Conservation (phyloP, 805 yeast genomes). For the Saturnispora saitoi region DNA sequence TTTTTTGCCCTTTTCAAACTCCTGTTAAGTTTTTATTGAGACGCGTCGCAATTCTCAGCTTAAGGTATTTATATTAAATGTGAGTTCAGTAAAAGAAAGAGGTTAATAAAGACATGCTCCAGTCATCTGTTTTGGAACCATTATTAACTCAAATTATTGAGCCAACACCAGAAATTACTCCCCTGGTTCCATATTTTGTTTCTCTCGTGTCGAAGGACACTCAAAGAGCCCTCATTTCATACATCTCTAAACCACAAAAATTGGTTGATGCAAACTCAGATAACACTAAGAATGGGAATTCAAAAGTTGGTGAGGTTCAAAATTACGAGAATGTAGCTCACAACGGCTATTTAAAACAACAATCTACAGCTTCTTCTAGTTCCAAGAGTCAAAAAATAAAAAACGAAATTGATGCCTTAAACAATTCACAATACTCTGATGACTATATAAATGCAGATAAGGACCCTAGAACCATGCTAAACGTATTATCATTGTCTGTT, state of each 20-base stretch:
- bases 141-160: constrained; percentile 23
- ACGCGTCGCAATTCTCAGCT: constrained; percentile 1
- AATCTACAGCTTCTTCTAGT: background rate
- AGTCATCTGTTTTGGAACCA: constrained; percentile 20
- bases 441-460: constrained; percentile 25
- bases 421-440: constrained; percentile 12
- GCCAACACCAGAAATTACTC: constrained; percentile 21
- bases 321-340: background rate
- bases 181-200: constrained; percentile 22
- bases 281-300: background rate
- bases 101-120: constrained; percentile 19
- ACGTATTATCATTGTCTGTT: constrained; percentile 25
- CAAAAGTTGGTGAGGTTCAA: background rate
- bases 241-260: constrained; percentile 12
- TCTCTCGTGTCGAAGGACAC: constrained; percentile 23
- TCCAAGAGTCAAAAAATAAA: constrained; percentile 7
- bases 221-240: constrained; percentile 27
- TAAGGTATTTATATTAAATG: background rate
- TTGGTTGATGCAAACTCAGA: background rate
- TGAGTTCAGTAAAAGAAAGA: background rate
- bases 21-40: background rate
- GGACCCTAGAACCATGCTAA: constrained; percentile 26
- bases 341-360: background rate
- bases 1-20: background rate
- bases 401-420: constrained; percentile 11